Conservation (phyloP, 2,329 filamentous ascomycete species). For the Kalaharituber pfeilii region DNA sequence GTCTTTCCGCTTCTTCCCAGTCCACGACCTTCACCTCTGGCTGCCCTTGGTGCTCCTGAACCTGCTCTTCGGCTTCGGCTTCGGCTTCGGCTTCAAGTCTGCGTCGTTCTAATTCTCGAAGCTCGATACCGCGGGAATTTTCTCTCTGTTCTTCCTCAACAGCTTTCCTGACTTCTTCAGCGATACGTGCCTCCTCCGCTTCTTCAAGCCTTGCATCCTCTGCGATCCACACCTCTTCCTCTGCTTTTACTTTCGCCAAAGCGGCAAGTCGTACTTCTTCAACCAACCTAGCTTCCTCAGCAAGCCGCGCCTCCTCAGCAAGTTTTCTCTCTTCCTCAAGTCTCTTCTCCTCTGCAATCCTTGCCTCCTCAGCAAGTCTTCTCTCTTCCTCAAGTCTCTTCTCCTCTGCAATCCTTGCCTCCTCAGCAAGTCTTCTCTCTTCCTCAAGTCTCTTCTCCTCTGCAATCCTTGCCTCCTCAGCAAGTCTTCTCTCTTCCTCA, state of each 20-base stretch:
- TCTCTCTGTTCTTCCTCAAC: neutral
- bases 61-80: neutral
- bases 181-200: neutral
- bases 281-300: neutral
- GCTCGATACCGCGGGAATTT: too few relatives aligned
- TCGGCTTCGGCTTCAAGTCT: neutral
- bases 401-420: constrained; percentile 4
- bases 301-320: neutral
- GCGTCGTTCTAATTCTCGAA: too few relatives aligned
- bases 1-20: neutral
- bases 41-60: neutral
- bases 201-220: neutral
- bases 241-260: constrained; percentile 4
- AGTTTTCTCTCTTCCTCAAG: neutral
- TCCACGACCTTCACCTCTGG: neutral
- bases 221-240: neutral
- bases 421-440: constrained; percentile 1
- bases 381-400: neutral
- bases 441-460: neutral
- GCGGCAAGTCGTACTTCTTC: constrained; percentile 4
- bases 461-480: neutral
- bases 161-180: neutral
- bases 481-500: neutral
- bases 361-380: neutral
- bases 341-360: neutral